Conservation (phyloP, 139 green algal species). For the Volvox africanus region DNA sequence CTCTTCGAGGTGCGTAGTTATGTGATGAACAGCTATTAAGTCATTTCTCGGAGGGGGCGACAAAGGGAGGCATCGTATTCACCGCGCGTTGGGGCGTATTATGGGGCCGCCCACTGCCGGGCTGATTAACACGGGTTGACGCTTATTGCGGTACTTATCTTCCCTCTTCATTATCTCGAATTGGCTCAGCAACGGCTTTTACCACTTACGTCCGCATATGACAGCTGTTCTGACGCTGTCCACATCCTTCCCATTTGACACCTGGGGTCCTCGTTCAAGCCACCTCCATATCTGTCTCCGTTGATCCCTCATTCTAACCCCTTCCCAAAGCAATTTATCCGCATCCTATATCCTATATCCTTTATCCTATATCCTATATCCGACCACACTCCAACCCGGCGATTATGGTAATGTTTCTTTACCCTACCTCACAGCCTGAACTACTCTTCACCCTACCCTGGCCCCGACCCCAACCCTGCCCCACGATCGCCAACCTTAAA, state of each 20-base stretch:
- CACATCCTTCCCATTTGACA: too few species aligned
- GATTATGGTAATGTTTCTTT: background rate
- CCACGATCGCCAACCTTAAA: background rate
- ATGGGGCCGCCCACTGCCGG: too few species aligned
- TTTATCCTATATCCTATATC: background rate
- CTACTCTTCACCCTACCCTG: background rate
- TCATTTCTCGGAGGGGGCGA: too few species aligned
- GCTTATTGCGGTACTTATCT: background rate
- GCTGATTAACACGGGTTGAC: background rate
- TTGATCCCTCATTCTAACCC: too few species aligned
- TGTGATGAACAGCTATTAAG: background rate
- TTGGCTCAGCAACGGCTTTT: too few species aligned
- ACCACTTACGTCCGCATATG: too few species aligned
- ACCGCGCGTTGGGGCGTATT: too few species aligned
- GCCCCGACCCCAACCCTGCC: background rate
- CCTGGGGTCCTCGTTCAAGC: too few species aligned
- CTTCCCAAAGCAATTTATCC: background rate
- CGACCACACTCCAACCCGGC: background rate
- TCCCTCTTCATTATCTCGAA: too few species aligned
- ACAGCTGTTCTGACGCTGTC: too few species aligned
- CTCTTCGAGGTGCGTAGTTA: background rate
- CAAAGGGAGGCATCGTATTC: too few species aligned
- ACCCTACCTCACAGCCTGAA: background rate
- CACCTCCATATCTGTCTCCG: too few species aligned
- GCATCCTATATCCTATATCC: background rate